Conservation (phyloP, 1,139 yeast genomes). For the Pichia sp. region DNA sequence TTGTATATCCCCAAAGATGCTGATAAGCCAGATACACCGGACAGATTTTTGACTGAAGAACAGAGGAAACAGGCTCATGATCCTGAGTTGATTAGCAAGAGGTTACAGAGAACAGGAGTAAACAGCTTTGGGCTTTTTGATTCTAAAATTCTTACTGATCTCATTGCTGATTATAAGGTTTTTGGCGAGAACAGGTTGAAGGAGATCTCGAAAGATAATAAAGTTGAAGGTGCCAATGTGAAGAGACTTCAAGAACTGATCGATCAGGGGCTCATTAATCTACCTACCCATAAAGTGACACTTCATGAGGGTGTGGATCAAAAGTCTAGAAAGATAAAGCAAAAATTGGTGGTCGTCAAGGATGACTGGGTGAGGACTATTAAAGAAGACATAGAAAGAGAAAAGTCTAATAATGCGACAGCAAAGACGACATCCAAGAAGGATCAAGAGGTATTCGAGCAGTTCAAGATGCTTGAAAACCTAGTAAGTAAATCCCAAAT, state of each 20-base stretch:
- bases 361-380: constrained; percentile 15
- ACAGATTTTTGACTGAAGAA: constrained; percentile 14
- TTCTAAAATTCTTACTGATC: constrained; percentile 15
- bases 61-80: constrained; percentile 9
- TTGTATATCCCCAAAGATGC: constrained; percentile 13
- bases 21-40: constrained; percentile 16
- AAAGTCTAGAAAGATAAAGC: constrained; percentile 15
- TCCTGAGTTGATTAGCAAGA: constrained; percentile 8
- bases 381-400: constrained; percentile 7
- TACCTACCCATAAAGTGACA: constrained; percentile 22
- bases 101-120: constrained; percentile 5
- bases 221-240: constrained; percentile 15
- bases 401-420: constrained; percentile 3
- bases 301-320: constrained; percentile 11
- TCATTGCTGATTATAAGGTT: constrained; percentile 18
- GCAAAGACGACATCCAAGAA: constrained; percentile 2
- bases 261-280: constrained; percentile 14
- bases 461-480: constrained; percentile 15
- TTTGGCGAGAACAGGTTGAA: constrained; percentile 6
- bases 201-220: constrained; percentile 8
- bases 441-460: constrained; percentile 13
- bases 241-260: constrained; percentile 13
- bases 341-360: constrained; percentile 19
- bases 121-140: constrained; percentile 17
- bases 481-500: constrained; percentile 16